Evolutionary conservation across 2,329 filamentous ascomycete genomes (phyloP).

Genomic region (Phialemoniopsis sp.): DNA sequence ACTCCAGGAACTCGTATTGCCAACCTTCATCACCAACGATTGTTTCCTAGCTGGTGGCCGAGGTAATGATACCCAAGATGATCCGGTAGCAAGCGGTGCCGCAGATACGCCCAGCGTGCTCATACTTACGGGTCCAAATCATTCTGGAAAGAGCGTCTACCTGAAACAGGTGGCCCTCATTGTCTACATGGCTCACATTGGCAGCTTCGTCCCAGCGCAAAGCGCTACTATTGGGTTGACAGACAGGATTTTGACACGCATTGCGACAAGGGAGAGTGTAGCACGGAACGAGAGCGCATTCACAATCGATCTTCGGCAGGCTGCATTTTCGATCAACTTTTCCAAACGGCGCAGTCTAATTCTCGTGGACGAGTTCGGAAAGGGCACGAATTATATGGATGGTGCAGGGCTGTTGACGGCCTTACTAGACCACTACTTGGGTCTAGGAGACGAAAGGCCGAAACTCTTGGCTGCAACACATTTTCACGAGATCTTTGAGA

Average conservation of each 20-base stretch:
- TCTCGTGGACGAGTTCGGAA: constrained; percentile 88
- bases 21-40: constrained; percentile 79
- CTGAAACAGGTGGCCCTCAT: constrained; percentile 90
- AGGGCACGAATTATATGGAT: constrained; percentile 55
- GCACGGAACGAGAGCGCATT: constrained; percentile 58
- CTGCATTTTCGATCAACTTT: constrained; percentile 70
- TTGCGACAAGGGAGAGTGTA: constrained; percentile 67
- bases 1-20: constrained; percentile 78
- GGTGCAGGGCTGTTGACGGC: constrained; percentile 56
- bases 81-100: constrained; percentile 2
- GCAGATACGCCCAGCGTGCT: constrained; percentile 58
- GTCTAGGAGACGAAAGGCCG: constrained; percentile 39
- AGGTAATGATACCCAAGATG: constrained; percentile 19
- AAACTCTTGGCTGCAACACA: constrained; percentile 61
- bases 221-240: constrained; percentile 77
- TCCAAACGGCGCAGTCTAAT: constrained; percentile 75
- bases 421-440: constrained; percentile 52
- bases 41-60: constrained; percentile 63
- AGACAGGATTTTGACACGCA: constrained; percentile 86
- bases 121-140: constrained; percentile 88
- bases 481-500: constrained; percentile 70
- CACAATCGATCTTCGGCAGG: constrained; percentile 80
- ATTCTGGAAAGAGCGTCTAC: constrained; percentile 94
- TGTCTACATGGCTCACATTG: constrained; percentile 87
- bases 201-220: constrained; percentile 84